These are phyloP conservation scores for Oryza meyeriana DNA, from an alignment of 176 grass and related monocot genomes.

Conservation along the genomic window DNA sequence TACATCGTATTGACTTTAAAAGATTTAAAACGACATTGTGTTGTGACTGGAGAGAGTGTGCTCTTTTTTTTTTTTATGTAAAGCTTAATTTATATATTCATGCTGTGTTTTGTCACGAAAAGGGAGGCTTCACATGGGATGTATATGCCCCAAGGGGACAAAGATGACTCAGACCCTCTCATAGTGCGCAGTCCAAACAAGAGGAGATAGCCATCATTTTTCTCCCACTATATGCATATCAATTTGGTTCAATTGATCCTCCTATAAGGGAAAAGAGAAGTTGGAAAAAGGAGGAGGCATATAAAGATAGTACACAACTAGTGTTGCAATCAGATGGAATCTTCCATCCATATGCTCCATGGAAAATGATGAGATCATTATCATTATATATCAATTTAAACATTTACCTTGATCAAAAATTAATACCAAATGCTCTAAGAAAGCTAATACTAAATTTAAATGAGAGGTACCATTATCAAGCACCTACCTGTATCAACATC, in stretches of 20 bases:
- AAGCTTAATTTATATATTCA: background rate
- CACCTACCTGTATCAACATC: background rate
- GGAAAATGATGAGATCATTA: background rate
- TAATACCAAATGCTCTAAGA: no score
- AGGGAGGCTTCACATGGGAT: background rate
- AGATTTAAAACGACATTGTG: no score
- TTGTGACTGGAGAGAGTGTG: no score
- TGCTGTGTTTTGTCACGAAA: background rate
- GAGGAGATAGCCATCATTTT: background rate
- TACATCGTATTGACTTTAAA: no score
- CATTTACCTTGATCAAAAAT: background rate
- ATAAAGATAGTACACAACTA: background rate
- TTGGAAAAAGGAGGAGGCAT: background rate
- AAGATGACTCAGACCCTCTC: background rate
- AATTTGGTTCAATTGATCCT: background rate
- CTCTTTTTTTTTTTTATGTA: background rate
- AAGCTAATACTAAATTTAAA: background rate
- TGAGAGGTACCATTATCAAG: background rate
- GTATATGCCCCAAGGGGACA: background rate
- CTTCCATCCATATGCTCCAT: background rate
- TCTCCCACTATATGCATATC: slow-evolving; percentile 13
- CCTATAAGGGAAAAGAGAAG: background rate
- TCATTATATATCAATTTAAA: background rate
- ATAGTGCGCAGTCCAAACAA: slow-evolving; percentile 26
- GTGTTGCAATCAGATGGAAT: slow-evolving; percentile 21